Evolutionary conservation across 1,284 basidiomycete genomes (phyloP).

Genomic region (Microbotryum silenes-acaulis): DNA sequence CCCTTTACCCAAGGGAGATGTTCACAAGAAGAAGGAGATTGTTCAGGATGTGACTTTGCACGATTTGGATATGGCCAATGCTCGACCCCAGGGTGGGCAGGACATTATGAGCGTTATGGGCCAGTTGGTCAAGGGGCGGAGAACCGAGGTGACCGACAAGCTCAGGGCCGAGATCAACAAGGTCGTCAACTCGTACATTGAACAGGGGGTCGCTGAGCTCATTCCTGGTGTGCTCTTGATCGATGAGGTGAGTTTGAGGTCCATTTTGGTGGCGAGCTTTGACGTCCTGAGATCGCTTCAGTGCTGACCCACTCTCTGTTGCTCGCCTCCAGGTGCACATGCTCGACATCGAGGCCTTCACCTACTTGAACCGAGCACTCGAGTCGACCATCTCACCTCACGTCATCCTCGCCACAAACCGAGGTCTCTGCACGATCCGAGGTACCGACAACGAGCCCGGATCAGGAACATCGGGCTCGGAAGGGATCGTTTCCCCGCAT

Average conservation of each 20-base stretch:
- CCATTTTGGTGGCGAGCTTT: background rate
- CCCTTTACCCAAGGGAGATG: constrained; percentile 93
- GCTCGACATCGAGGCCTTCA: constrained; percentile 99
- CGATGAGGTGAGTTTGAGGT: constrained; percentile 65
- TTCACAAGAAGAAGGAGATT: constrained; percentile 94
- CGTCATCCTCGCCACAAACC: constrained; percentile 92
- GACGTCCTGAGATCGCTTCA: background rate
- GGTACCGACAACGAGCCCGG: constrained; percentile 59
- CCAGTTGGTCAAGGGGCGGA: constrained; percentile 83
- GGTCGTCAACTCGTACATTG: constrained; percentile 95
- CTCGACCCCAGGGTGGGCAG: constrained; percentile 78
- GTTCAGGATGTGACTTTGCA: constrained; percentile 96
- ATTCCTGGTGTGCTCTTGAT: constrained; percentile 97
- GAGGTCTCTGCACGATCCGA: constrained; percentile 82
- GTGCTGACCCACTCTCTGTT: background rate
- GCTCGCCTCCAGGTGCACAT: constrained; percentile 73
- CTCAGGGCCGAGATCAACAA: constrained; percentile 92
- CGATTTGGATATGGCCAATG: constrained; percentile 94
- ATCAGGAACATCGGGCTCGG: constrained; percentile 38
- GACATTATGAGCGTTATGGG: constrained; percentile 99
- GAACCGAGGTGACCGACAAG: constrained; percentile 97
- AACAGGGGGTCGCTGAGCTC: constrained; percentile 95
- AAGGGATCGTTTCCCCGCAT: constrained; percentile 83
- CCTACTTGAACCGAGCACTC: constrained; percentile 89
- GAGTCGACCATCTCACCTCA: constrained; percentile 96